A percentile compares a stretch with the other conserved stretches of the same genome.
These are phyloP conservation scores for Taphrina flavorubra DNA, from an alignment of 1,139 yeast species.

Conservation along the genomic window DNA sequence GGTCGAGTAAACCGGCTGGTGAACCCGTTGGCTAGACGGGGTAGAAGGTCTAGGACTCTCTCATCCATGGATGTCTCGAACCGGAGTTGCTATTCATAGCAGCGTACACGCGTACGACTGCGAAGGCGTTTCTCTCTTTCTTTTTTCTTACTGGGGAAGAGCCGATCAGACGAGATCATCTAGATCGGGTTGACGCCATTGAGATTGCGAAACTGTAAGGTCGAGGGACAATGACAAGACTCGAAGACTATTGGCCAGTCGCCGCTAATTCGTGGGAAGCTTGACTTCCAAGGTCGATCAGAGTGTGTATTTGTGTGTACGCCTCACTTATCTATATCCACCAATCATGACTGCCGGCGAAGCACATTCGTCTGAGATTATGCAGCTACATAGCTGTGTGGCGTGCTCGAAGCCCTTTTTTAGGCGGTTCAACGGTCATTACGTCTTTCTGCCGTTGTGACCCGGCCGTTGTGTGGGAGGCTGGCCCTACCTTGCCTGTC, in stretches of 20 bases:
- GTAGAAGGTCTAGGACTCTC: not conserved
- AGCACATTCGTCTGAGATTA: not conserved
- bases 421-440: no score
- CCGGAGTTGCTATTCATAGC: slow-evolving; percentile 8
- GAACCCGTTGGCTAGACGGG: not conserved
- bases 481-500: no score
- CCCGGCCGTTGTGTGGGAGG: no score
- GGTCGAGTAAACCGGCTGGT: no score
- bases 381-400: not conserved
- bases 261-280: not conserved
- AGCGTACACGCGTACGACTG: not conserved
- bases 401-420: not conserved
- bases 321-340: no score
- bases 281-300: no score
- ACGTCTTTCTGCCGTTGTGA: no score
- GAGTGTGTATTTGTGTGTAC: no score
- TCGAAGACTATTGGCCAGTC: not conserved
- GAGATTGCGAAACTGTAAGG: no score
- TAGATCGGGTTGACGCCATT: not conserved
- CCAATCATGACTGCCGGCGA: not conserved
- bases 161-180: not conserved
- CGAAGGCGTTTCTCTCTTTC: not conserved
- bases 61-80: not conserved
- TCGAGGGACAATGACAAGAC: not conserved
- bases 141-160: not conserved